phyloP scores from a whole-genome alignment of 2,329 filamentous ascomycete genomes.

The Aureobasidium musti region DNA sequence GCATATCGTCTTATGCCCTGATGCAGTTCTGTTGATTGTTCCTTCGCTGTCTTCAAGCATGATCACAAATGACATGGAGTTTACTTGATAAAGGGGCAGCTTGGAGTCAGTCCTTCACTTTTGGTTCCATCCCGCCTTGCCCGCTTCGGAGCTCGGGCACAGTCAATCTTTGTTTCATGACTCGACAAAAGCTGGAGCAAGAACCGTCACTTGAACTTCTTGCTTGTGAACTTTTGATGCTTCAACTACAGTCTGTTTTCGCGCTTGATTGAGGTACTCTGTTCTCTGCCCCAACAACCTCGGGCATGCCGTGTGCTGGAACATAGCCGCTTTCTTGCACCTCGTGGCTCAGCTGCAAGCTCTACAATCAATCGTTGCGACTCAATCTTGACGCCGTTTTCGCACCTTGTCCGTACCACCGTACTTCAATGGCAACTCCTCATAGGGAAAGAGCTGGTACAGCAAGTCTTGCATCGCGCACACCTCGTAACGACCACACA shows the following conservation, averaged over 20 bases:
- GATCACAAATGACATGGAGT: background rate
- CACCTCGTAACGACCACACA: background rate
- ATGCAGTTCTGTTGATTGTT: too few relatives aligned
- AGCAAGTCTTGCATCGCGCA: conserved; percentile 13
- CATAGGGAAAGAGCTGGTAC: conserved; percentile 3
- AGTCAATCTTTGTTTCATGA: conserved; percentile 14
- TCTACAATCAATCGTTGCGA: background rate
- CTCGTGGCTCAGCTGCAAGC: background rate
- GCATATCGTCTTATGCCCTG: background rate
- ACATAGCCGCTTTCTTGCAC: background rate
- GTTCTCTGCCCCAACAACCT: background rate
- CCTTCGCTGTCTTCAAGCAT: background rate
- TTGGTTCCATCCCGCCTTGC: background rate
- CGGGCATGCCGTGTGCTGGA: conserved; percentile 2
- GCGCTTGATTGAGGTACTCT: background rate
- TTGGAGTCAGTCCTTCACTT: background rate
- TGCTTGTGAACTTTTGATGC: conserved; percentile 22
- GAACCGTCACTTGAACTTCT: conserved; percentile 14
- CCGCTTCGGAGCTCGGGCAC: conserved; percentile 1
- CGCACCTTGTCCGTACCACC: background rate
- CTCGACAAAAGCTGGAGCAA: conserved; percentile 28
- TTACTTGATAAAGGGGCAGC: background rate
- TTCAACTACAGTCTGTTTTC: background rate
- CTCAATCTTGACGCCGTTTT: background rate
- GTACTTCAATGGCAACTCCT: conserved; percentile 24